Evolutionary conservation across 1,284 basidiomycete species (phyloP).

Genomic region (Pyrrhoderma noxium): DNA sequence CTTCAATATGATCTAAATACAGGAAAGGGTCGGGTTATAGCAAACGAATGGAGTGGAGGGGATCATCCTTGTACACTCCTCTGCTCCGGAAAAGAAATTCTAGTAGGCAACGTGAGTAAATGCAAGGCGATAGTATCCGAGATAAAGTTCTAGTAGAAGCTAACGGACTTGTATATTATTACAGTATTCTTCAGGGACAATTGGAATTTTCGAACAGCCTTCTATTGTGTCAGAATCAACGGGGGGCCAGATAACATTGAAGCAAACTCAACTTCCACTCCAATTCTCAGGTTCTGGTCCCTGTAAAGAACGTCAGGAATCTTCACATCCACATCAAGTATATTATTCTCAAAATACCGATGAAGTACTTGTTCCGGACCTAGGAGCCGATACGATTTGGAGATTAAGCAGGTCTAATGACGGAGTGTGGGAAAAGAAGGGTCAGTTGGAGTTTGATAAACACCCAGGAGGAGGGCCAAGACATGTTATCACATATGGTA

Average conservation of each 20-base stretch:
- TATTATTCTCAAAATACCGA: slow-evolving; percentile 27
- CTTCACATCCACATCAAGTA: slow-evolving; percentile 67
- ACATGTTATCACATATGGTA: slow-evolving; percentile 56
- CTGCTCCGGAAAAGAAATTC: slow-evolving; percentile 41
- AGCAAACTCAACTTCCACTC: slow-evolving; percentile 22
- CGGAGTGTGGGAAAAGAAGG: slow-evolving; percentile 40
- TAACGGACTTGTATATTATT: background rate
- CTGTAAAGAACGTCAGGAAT: slow-evolving; percentile 51
- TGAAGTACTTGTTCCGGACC: slow-evolving; percentile 65
- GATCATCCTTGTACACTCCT: slow-evolving; percentile 52
- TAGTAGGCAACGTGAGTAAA: slow-evolving; percentile 63
- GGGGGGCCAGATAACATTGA: background rate
- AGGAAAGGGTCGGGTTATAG: slow-evolving; percentile 39
- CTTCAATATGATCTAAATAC: slow-evolving; percentile 41
- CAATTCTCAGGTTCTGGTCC: slow-evolving; percentile 49
- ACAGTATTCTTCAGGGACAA: slow-evolving; percentile 14
- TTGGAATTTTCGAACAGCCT: slow-evolving; percentile 6
- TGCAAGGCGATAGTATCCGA: too few species aligned
- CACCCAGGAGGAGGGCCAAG: slow-evolving; percentile 56
- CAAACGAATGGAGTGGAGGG: slow-evolving; percentile 45
- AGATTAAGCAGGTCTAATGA: slow-evolving; percentile 38
- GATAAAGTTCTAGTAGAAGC: too few species aligned
- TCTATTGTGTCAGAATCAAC: background rate
- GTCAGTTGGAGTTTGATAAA: slow-evolving; percentile 35
- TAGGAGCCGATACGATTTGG: slow-evolving; percentile 62